Conservation (phyloP, 2,329 filamentous ascomycete genomes). For the Monosporascus sp. region DNA sequence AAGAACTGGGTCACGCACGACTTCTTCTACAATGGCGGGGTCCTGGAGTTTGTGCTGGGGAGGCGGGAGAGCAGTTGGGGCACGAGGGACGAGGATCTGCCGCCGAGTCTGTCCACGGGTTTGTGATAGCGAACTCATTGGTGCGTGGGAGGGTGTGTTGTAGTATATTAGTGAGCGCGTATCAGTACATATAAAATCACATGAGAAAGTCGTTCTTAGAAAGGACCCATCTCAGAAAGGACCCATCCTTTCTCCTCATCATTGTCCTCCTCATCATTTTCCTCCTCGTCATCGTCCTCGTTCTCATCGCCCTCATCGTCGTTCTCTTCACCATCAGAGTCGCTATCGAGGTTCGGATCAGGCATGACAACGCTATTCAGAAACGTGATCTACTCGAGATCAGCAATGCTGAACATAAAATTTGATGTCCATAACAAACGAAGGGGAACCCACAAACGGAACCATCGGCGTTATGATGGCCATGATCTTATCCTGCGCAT, state of each 20-base stretch:
- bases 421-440: not conserved
- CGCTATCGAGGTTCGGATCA: conserved; percentile 46
- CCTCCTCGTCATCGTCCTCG: conserved; percentile 10
- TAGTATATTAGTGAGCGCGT: not conserved
- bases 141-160: not conserved
- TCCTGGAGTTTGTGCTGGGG: conserved; percentile 54
- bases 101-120: conserved; percentile 42
- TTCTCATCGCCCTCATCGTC: conserved; percentile 21
- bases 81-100: conserved; percentile 49
- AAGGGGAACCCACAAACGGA: conserved; percentile 64
- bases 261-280: conserved; percentile 9
- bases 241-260: conserved; percentile 1
- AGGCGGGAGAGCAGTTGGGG: conserved; percentile 53
- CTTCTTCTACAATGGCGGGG: conserved; percentile 55
- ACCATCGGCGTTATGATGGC: conserved; percentile 63
- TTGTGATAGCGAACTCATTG: conserved; percentile 5
- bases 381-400: conserved; percentile 54
- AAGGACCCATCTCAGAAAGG: not conserved
- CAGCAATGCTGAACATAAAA: not conserved
- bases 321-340: conserved; percentile 31
- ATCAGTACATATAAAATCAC: not conserved
- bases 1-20: conserved; percentile 60
- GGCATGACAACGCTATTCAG: conserved; percentile 71
- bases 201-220: not conserved
- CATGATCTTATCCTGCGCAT: conserved; percentile 60